These are phyloP conservation scores for Phytophthora hibernalis DNA, from an alignment of 352 stramenopile genomes.

Conservation along the genomic window DNA sequence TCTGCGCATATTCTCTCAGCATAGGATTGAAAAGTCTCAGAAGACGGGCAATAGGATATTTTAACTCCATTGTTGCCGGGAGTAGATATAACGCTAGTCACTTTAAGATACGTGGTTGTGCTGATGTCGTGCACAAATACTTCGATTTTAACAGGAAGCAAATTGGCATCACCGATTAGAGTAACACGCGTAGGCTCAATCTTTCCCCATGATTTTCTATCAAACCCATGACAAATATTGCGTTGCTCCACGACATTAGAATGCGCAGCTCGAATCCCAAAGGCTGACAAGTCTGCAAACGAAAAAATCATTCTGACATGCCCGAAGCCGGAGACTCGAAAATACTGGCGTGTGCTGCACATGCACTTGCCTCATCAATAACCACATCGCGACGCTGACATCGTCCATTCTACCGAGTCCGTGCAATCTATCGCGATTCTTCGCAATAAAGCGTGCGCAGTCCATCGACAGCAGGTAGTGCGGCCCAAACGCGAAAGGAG, in stretches of 20 bases:
- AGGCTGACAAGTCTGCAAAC: slow-evolving; percentile 48
- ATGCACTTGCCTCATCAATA: slow-evolving; percentile 60
- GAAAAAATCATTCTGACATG: slow-evolving; percentile 50
- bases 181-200: background rate
- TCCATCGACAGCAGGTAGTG: slow-evolving; percentile 63
- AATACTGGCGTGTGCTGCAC: slow-evolving; percentile 29
- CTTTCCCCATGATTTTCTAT: slow-evolving; percentile 32
- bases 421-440: slow-evolving; percentile 35
- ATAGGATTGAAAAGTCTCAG: slow-evolving; percentile 18
- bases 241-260: slow-evolving; percentile 38
- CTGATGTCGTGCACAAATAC: slow-evolving; percentile 35
- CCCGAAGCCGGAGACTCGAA: slow-evolving; percentile 15
- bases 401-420: slow-evolving; percentile 56
- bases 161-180: background rate
- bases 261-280: slow-evolving; percentile 55
- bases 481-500: slow-evolving; percentile 51
- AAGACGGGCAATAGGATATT: slow-evolving; percentile 22
- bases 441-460: slow-evolving; percentile 51
- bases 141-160: slow-evolving; percentile 6
- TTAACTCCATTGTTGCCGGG: slow-evolving; percentile 1
- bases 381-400: slow-evolving; percentile 63
- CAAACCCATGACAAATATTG: slow-evolving; percentile 35
- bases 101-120: slow-evolving; percentile 12
- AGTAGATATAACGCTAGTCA: slow-evolving; percentile 14
- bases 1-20: slow-evolving; percentile 19